phyloP scores from a whole-genome alignment of 1,284 basidiomycete species.

The Wallemia mellicola region DNA sequence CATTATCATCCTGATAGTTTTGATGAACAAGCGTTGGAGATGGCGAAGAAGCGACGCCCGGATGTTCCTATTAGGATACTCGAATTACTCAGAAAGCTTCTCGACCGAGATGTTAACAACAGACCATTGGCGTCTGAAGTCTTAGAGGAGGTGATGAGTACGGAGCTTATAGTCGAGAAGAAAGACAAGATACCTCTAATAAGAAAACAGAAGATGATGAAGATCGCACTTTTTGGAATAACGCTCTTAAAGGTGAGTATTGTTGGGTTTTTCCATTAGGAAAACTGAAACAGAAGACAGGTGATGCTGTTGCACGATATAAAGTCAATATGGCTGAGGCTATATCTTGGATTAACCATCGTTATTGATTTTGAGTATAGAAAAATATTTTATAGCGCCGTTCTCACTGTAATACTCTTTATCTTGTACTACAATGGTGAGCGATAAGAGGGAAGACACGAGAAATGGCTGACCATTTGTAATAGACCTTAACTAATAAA shows the following conservation, averaged over 20 bases:
- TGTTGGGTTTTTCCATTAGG: neutral
- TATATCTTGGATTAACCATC: too few relatives aligned
- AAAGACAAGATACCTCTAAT: neutral
- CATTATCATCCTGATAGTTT: neutral
- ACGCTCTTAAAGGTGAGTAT: neutral
- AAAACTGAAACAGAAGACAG: neutral
- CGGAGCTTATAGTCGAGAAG: neutral
- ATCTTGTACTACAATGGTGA: neutral
- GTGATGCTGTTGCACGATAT: neutral
- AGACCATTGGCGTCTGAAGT: neutral
- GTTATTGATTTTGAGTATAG: too few relatives aligned
- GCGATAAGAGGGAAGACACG: neutral
- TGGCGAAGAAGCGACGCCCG: neutral
- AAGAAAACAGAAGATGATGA: neutral
- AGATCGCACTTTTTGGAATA: too few relatives aligned
- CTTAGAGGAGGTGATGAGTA: neutral
- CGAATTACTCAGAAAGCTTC: neutral
- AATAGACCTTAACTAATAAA: constrained; percentile 19
- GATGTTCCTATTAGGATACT: neutral
- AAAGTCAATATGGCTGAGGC: too few relatives aligned
- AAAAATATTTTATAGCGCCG: too few relatives aligned
- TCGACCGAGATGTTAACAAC: neutral
- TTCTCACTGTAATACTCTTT: too few relatives aligned
- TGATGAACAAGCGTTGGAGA: neutral
- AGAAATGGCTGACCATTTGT: neutral